Percentiles rank a stretch among this genome's conserved stretches.
Evolutionary conservation across 805 yeast genomes (phyloP).

Genomic region (Candida peoriensis): DNA sequence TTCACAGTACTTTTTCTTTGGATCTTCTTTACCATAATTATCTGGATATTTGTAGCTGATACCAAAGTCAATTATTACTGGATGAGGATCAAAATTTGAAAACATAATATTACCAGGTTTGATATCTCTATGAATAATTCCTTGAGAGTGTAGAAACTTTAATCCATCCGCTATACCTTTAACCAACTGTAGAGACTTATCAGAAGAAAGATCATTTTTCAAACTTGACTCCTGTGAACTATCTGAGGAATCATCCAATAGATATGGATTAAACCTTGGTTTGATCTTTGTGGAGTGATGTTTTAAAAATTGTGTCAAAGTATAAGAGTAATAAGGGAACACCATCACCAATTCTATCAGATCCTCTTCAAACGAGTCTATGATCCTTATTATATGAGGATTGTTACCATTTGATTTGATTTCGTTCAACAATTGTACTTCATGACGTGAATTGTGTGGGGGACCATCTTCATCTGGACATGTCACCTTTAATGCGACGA

Average conservation of each 20-base stretch:
- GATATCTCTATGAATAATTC: conserved; percentile 87
- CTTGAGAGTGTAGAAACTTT: conserved; percentile 60
- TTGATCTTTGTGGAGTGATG: conserved; percentile 24
- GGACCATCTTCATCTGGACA: conserved; percentile 46
- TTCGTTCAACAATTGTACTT: conserved; percentile 33
- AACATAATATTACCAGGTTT: conserved; percentile 79
- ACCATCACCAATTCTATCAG: conserved; percentile 35
- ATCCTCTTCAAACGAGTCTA: conserved; percentile 22
- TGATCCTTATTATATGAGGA: conserved; percentile 15
- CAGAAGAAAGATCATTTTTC: conserved; percentile 13
- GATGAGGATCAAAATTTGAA: conserved; percentile 24
- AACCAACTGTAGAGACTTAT: conserved; percentile 26
- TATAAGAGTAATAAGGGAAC: conserved; percentile 34
- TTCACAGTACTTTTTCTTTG: conserved; percentile 40
- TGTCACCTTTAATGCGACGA: conserved; percentile 42
- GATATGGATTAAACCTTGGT: conserved; percentile 31
- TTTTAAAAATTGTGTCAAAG: conserved; percentile 32
- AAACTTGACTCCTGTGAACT: conserved; percentile 1
- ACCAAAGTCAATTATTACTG: conserved; percentile 39
- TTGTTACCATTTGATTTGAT: conserved; percentile 14
- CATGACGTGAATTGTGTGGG: conserved; percentile 49
- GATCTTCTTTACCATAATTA: conserved; percentile 57
- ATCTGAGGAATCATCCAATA: conserved; percentile 17
- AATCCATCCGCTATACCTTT: conserved; percentile 42
- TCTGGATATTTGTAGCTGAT: conserved; percentile 35